phyloP scores from a whole-genome alignment of 148 eudicot species.

The Beta vulgaris region DNA sequence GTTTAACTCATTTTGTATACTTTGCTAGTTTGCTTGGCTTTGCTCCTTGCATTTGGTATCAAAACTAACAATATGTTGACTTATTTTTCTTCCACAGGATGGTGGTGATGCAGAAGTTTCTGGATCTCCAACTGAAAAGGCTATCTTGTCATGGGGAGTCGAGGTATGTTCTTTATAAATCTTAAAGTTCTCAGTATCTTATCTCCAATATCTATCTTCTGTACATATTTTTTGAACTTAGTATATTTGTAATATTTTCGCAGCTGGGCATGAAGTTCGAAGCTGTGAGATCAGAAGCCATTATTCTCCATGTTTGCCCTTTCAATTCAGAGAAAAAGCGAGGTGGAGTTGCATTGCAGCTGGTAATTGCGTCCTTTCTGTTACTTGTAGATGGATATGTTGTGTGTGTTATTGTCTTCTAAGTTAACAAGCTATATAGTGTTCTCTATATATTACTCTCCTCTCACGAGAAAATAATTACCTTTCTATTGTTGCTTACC shows the following conservation, averaged over 20 bases:
- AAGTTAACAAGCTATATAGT: no score
- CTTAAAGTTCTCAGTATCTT: background rate
- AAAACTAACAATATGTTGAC: background rate
- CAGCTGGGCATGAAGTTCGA: constrained; percentile 92
- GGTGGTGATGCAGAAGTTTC: constrained; percentile 63
- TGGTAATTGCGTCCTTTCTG: constrained; percentile 42
- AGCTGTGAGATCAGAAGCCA: constrained; percentile 59
- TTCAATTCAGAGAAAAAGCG: constrained; percentile 88
- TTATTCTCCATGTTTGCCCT: constrained; percentile 69
- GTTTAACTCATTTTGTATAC: background rate
- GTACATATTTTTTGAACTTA: constrained; percentile 9
- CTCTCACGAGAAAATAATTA: background rate
- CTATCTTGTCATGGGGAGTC: constrained; percentile 80
- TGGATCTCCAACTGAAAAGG: constrained; percentile 95
- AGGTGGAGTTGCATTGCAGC: constrained; percentile 81
- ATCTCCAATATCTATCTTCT: background rate
- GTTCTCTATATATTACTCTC: background rate
- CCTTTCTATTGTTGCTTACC: background rate
- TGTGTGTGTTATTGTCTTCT: background rate
- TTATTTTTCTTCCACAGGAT: constrained; percentile 36
- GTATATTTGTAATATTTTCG: background rate
- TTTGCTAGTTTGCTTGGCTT: constrained; percentile 8
- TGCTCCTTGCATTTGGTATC: background rate
- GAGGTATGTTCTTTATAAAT: constrained; percentile 41
- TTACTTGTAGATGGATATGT: background rate